These are phyloP conservation scores for Penium margaritaceum DNA, from an alignment of 139 green algal genomes.

Conservation along the genomic window DNA sequence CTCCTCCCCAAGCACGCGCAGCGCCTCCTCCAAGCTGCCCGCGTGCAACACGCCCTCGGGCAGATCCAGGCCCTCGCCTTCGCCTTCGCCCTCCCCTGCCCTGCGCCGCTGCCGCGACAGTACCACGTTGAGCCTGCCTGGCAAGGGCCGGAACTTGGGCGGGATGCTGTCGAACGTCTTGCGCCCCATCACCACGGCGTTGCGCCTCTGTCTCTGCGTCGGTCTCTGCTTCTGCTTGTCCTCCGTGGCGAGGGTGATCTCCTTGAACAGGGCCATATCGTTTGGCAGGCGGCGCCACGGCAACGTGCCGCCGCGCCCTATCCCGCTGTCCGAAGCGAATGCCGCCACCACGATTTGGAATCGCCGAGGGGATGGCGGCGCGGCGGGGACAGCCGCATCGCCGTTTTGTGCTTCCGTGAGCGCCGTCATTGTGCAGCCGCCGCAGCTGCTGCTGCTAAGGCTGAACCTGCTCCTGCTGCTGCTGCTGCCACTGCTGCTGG, in stretches of 20 bases:
- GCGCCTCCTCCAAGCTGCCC: conserved; percentile 65
- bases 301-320: conserved; percentile 67
- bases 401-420: too few relatives aligned
- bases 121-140: conserved; percentile 87
- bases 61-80: neutral
- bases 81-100: neutral
- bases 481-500: too few relatives aligned
- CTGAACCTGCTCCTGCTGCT: too few relatives aligned
- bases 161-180: conserved; percentile 95
- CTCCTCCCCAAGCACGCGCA: conserved; percentile 57
- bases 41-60: conserved; percentile 53
- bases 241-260: conserved; percentile 51
- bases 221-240: neutral
- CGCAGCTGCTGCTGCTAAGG: too few relatives aligned
- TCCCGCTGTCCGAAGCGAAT: conserved; percentile 67
- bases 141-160: conserved; percentile 77
- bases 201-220: conserved; percentile 51
- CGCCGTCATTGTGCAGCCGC: too few relatives aligned
- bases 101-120: conserved; percentile 52
- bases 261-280: conserved; percentile 89
- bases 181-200: conserved; percentile 97
- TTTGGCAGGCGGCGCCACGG: conserved; percentile 66
- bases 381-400: too few relatives aligned
- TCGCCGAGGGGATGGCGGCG: too few relatives aligned
- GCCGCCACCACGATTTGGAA: conserved; percentile 89